A percentile compares a stretch with the other conserved stretches of the same genome.
Conservation (phyloP, 2,329 filamentous ascomycete species). For the Aspergillus viridinutans region DNA sequence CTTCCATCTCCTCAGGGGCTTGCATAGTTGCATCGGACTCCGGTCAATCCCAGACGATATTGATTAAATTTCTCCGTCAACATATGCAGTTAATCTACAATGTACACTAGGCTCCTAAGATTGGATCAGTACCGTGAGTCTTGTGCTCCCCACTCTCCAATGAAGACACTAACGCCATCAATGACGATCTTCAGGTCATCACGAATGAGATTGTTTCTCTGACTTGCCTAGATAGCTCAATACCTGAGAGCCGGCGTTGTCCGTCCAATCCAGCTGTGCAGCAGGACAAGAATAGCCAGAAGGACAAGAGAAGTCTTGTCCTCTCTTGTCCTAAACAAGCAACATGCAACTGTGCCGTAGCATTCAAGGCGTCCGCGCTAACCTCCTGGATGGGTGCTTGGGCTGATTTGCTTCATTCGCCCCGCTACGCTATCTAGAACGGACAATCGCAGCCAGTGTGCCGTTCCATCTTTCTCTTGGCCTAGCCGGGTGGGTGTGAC, state of each 20-base stretch:
- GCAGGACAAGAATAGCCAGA: neutral
- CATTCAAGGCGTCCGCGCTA: neutral
- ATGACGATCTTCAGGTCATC: slow-evolving; percentile 8
- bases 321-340: slow-evolving; percentile 12
- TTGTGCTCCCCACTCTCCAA: neutral
- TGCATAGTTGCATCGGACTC: neutral
- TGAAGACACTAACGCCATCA: neutral
- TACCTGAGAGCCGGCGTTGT: neutral
- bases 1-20: neutral
- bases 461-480: neutral
- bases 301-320: slow-evolving; percentile 6
- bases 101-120: neutral
- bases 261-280: slow-evolving; percentile 1
- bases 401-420: neutral
- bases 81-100: neutral
- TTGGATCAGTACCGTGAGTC: neutral
- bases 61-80: neutral
- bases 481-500: neutral
- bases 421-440: neutral
- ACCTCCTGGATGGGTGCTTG: neutral
- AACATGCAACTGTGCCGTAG: slow-evolving; percentile 7
- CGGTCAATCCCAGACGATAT: neutral
- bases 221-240: neutral
- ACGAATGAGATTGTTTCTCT: slow-evolving; percentile 4
- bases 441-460: neutral